Conservation (phyloP, 1,284 basidiomycete genomes). For the Sparassis latifolia region DNA sequence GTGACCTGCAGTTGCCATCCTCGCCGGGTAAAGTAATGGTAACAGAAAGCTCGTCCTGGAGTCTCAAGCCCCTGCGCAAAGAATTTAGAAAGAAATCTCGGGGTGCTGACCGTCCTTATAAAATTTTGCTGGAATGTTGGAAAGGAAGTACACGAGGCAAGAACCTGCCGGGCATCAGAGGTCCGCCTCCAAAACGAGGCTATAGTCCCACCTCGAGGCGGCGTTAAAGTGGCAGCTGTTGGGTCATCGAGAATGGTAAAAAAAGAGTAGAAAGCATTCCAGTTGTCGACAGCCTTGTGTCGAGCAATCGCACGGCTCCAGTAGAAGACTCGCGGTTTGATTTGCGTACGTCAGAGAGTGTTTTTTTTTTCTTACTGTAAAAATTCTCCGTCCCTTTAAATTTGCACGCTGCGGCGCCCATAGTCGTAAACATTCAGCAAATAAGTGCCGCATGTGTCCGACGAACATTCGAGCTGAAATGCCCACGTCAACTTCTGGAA, state of each 20-base stretch:
- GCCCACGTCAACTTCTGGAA: too few relatives aligned
- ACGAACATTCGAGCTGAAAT: too few relatives aligned
- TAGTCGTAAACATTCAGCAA: too few relatives aligned
- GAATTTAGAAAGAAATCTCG: neutral
- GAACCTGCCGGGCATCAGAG: slow-evolving; percentile 4
- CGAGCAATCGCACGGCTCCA: too few relatives aligned
- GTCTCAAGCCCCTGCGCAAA: neutral
- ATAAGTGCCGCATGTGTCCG: too few relatives aligned
- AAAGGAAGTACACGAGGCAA: slow-evolving; percentile 7
- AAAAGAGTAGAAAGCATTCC: neutral
- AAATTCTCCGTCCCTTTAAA: too few relatives aligned
- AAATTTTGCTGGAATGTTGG: neutral
- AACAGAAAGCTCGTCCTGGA: slow-evolving; percentile 2
- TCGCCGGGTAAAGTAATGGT: neutral
- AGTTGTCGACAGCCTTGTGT: too few relatives aligned
- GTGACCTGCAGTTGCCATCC: slow-evolving; percentile 12
- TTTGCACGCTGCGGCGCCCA: too few relatives aligned
- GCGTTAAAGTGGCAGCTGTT: slow-evolving; percentile 9
- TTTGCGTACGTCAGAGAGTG: too few relatives aligned
- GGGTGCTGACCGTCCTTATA: too few relatives aligned
- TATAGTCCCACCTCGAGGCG: slow-evolving; percentile 17
- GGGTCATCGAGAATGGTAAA: slow-evolving; percentile 5
- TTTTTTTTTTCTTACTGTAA: too few relatives aligned
- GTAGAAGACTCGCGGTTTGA: too few relatives aligned
- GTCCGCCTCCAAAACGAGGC: slow-evolving; percentile 10